A percentile compares a stretch with the other conserved stretches of the same genome.
phyloP scores from a whole-genome alignment of 2,329 filamentous ascomycete species.

The Emericellopsis atlantica region DNA sequence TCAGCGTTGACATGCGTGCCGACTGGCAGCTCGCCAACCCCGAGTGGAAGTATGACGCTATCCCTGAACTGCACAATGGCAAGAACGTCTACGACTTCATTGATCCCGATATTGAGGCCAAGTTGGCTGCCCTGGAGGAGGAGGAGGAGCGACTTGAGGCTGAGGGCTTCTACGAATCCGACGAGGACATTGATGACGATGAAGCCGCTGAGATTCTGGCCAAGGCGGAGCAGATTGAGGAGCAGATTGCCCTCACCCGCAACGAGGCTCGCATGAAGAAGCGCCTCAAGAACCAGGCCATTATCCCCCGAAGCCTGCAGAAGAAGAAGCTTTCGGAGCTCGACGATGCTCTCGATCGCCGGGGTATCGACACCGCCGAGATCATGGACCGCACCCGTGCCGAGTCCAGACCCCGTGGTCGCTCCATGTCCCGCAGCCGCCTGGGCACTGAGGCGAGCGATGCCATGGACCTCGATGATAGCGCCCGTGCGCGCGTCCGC shows the following conservation, averaged over 20 bases:
- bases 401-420: slow-evolving; percentile 53
- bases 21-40: slow-evolving; percentile 79
- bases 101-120: slow-evolving; percentile 90
- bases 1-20: slow-evolving; percentile 82
- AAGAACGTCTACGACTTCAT: slow-evolving; percentile 97
- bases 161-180: slow-evolving; percentile 88
- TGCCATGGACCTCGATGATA: slow-evolving; percentile 61
- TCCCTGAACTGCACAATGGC: slow-evolving; percentile 87
- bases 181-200: slow-evolving; percentile 69
- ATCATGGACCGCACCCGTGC: slow-evolving; percentile 62
- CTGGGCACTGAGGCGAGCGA: slow-evolving; percentile 52
- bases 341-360: slow-evolving; percentile 70
- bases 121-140: slow-evolving; percentile 81
- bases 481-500: slow-evolving; percentile 46
- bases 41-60: slow-evolving; percentile 93
- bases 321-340: slow-evolving; percentile 79
- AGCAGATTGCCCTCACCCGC: slow-evolving; percentile 84
- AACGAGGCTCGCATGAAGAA: slow-evolving; percentile 95
- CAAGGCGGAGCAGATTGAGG: slow-evolving; percentile 84
- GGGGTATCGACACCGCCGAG: slow-evolving; percentile 73
- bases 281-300: slow-evolving; percentile 89
- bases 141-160: slow-evolving; percentile 89
- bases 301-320: slow-evolving; percentile 74
- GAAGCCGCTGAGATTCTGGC: slow-evolving; percentile 78
- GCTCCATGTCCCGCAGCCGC: slow-evolving; percentile 52